phyloP scores from a whole-genome alignment of 2,329 filamentous ascomycete genomes.

The Talaromyces amestolkiae region DNA sequence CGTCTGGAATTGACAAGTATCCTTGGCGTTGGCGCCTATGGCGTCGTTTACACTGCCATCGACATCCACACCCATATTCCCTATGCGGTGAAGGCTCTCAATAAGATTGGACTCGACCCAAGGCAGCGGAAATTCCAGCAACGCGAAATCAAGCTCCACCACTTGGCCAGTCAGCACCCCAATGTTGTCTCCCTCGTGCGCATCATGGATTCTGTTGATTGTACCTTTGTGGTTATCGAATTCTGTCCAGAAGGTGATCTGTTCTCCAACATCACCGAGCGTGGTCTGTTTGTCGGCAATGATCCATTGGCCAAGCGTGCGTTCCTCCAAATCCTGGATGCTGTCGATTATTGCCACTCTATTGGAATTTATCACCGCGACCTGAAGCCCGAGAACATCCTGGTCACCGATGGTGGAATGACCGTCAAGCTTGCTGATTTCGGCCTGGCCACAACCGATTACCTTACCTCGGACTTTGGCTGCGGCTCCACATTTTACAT shows the following conservation, averaged over 20 bases:
- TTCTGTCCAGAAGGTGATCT: constrained; percentile 96
- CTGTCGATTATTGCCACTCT: constrained; percentile 90
- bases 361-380: constrained; percentile 95
- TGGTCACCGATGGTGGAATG: constrained; percentile 83
- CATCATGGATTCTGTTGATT: constrained; percentile 87
- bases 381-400: constrained; percentile 95
- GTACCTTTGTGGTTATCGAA: constrained; percentile 93
- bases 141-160: constrained; percentile 88
- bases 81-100: constrained; percentile 96
- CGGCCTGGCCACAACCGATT: constrained; percentile 83
- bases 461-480: constrained; percentile 86
- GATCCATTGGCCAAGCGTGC: constrained; percentile 81
- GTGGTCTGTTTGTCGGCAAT: constrained; percentile 88
- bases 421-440: constrained; percentile 97
- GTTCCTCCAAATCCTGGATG: constrained; percentile 94
- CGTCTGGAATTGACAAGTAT: constrained; percentile 80
- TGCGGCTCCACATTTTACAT: constrained; percentile 99
- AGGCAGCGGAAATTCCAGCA: constrained; percentile 88
- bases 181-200: constrained; percentile 93
- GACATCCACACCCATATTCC: constrained; percentile 76
- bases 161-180: constrained; percentile 80
- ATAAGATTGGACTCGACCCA: constrained; percentile 86
- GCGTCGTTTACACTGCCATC: constrained; percentile 87
- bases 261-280: constrained; percentile 96
- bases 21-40: constrained; percentile 91